Base-by-base conservation (phyloP, 2,329 filamentous ascomycete genomes). In the Diaporthe humulicola region DNA sequence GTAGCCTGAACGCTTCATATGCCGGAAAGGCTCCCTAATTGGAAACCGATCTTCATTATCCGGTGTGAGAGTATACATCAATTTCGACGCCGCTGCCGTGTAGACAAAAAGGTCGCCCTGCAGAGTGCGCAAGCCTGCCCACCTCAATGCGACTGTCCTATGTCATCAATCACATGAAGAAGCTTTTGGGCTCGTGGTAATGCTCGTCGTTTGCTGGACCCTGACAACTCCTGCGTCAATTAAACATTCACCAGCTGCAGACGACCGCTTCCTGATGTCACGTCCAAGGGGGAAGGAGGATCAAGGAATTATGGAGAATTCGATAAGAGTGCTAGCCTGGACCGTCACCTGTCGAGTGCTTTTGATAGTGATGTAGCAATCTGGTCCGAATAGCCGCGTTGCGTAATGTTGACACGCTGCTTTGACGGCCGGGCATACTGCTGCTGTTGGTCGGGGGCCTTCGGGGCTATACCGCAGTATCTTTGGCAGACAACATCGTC, bases 21-120 rank as follows among this genome's bases (percentile, higher is more conserved):
- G 12, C 38, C 36, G 38, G 40, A 61, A 45, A 56, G 45, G 5
- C 28, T 56, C 56, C 54, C 71, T 38, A 28, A 33, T 38, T 42
- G 42, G 48, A 56, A 58, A 25, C 33, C 33, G 70, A 73, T 73
- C 61, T 40, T 69, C 70, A 57, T 4, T 54, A 54, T 30, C 57
- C 70, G 42, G 19, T 25, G 45, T 50, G 54, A 36, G 54, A 36
- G 54, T 40, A 45, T 70, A 64, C 70, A 69, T 73, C 36, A 12
- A 57, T 57, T 36, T 70, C 61, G 61, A 69, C 73, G 50, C 52
- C 45, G 73, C 70, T 73, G 73, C 40, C 45, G 73, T 70, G 30
- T 19, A 52, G 45, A 67, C 25, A 38, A 52, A 52, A 52, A 15
- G 12, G 64, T 52, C 64, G 45, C 7, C 64, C 50, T 67, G 64